Base-by-base conservation (phyloP, 306 rosid genomes). In the Nissolia schottii region DNA sequence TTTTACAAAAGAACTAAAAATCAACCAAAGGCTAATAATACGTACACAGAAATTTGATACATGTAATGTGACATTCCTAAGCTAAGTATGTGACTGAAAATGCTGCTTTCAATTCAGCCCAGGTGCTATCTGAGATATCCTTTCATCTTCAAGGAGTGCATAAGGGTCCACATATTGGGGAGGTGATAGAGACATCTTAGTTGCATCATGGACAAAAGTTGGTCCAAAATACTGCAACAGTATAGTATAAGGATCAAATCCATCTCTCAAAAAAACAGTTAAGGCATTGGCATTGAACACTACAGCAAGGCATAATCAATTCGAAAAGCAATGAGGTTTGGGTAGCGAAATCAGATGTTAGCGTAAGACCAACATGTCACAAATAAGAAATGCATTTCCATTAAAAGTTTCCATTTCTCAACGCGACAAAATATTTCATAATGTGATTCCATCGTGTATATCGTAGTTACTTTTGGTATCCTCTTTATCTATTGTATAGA, bases 101-200 rank as follows among this genome's bases (percentile, higher is more conserved):
- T 31, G 25, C 63, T 49, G 80, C 73, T 77, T 72, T 81, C 38
- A 93, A 63, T 88, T 93, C 65, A 89, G 84, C 70, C 82, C 85
- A 40, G 97, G 92, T 22, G 93, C 90, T 24, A 81, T 86, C 82
- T 87, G 88, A 24, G 97, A 88, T 64, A 93, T 87, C 82, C 98
- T 89, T 54, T 93, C 98, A 31, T 93, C 98, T 79, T 90, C 96
- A 60, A 93, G 79, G 68, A 90, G 97, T 60, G 81, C 93, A 69
- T 88, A 93, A 19, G 98, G 98, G 83, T 93, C 96, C 51, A 90
- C 80, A 61, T 90, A 93, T 31, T 70, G 94, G 20, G 93, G 97
- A 7, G 96, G 85, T 35, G 92, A 85, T 25, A 82, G 32, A 18
- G 93, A 78, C 56, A 77, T 65, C 69, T 68, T 38, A 87, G 83